Evolutionary conservation across 2,329 filamentous ascomycete genomes (phyloP).

Genomic region (Paracoccidioides brasiliensis): DNA sequence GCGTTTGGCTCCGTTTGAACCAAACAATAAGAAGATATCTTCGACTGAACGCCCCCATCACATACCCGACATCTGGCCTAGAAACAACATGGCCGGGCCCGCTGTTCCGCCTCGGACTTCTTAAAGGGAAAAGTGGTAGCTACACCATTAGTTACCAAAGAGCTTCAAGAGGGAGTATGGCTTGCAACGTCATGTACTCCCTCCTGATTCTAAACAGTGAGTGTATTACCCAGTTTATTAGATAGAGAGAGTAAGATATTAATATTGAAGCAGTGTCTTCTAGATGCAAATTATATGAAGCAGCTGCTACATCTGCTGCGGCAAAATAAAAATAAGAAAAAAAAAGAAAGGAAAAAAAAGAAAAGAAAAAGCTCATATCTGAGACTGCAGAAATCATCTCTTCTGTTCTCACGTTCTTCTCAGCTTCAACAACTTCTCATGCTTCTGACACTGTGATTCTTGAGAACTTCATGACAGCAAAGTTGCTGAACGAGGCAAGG

Average conservation of each 20-base stretch:
- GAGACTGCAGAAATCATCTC: too few relatives aligned
- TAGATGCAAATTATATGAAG: too few relatives aligned
- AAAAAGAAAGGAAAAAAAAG: too few relatives aligned
- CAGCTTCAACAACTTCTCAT: too few relatives aligned
- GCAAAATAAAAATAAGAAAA: too few relatives aligned
- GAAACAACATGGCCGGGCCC: background rate
- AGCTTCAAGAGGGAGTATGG: constrained; percentile 12
- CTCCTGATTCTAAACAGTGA: background rate
- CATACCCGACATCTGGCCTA: background rate
- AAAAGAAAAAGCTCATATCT: too few relatives aligned
- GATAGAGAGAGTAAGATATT: too few relatives aligned
- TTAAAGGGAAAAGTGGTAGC: constrained; percentile 7
- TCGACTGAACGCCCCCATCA: background rate
- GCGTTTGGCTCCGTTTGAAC: background rate
- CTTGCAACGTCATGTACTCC: constrained; percentile 6
- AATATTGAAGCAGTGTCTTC: too few relatives aligned
- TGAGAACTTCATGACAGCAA: background rate
- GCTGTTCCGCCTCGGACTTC: background rate
- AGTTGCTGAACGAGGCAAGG: background rate
- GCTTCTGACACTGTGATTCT: too few relatives aligned
- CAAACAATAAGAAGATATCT: background rate
- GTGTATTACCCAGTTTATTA: too few relatives aligned
- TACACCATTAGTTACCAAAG: constrained; percentile 10
- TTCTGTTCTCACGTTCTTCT: too few relatives aligned
- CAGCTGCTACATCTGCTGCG: too few relatives aligned